phyloP scores from a whole-genome alignment of 129 eudicot genomes.

The Saposhnikovia divaricata region DNA sequence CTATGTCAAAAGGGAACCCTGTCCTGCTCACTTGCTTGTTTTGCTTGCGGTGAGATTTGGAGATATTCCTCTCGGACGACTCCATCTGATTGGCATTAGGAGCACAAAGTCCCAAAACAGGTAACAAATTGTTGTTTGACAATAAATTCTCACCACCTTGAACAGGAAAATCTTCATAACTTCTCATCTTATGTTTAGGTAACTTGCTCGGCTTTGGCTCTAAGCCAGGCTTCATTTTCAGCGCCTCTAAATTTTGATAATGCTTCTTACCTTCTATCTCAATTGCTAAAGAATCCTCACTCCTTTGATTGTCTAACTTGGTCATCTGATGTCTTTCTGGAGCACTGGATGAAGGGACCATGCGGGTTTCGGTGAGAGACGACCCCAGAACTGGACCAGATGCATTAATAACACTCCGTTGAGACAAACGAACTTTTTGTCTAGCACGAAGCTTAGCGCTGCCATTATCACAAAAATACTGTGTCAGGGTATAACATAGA shows the following conservation, averaged over 20 bases:
- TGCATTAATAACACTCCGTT: constrained; percentile 33
- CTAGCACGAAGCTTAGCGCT: constrained; percentile 80
- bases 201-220: constrained; percentile 29
- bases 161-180: constrained; percentile 15
- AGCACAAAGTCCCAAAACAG: constrained; percentile 86
- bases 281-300: constrained; percentile 25
- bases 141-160: constrained; percentile 17
- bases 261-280: constrained; percentile 25
- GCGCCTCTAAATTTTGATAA: constrained; percentile 27
- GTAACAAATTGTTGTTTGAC: constrained; percentile 27
- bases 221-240: constrained; percentile 26
- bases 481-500: neutral
- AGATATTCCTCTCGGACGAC: constrained; percentile 29
- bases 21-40: constrained; percentile 29
- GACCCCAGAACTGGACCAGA: constrained; percentile 26
- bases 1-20: constrained; percentile 49
- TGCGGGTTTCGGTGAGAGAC: constrained; percentile 13
- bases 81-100: constrained; percentile 73
- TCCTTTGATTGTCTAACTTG: constrained; percentile 26
- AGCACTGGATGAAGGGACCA: constrained; percentile 10
- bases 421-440: constrained; percentile 67
- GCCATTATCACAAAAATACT: constrained; percentile 29
- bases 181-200: constrained; percentile 29
- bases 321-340: constrained; percentile 22
- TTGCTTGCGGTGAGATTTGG: constrained; percentile 40